Base-by-base conservation (phyloP, 2,329 filamentous ascomycete species). In the Clonostachys sp. region DNA sequence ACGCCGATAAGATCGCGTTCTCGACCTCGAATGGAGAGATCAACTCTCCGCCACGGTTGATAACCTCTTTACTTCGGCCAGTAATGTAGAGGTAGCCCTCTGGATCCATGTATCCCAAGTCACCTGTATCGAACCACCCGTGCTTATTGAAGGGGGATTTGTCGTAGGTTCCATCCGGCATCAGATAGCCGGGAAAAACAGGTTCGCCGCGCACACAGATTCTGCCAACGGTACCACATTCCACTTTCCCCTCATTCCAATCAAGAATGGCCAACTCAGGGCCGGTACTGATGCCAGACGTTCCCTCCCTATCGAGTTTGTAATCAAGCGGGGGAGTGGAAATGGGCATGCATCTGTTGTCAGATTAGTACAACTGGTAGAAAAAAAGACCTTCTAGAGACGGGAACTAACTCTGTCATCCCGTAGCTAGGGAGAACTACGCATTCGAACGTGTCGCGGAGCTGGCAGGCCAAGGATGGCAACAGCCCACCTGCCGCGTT, bases 11-110 rank as follows among this genome's bases (percentile, higher is more conserved):
- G 48, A 81, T 72, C 10, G 76, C 77, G 52, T 80, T 74, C 54
- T 81, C 78, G n/a, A 81, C 70, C 54, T 81, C 78, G 46, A 80
- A 78, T 0, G 78, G 77, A 5, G 75, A 79, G 48, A 81, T 80
- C n/a, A 80, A 67, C 55, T 81, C 78, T 34, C 78, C 77, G 35
- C 77, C 78, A 12, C 77, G 71, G 55, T 80, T 80, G 59, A 80
- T 78, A 47, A 80, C 74, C 48, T 80, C 77, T 53, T 80, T 80
- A 56, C 69, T 77, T 33, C 77, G 68, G 8, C 76, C 77, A 3
- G 75, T 80, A 51, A 80, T 74, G 58, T 72, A 79, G 9, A 80
- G 66, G 51, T 73, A 79, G 24, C 74, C 73, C 12, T 76, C 70
- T 1, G 59, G 47, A 50, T 80, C 77, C 49, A 78, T 64, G 47